These are phyloP conservation scores for Cornus kousa DNA, from an alignment of 148 eudicot genomes.

Conservation along the genomic window DNA sequence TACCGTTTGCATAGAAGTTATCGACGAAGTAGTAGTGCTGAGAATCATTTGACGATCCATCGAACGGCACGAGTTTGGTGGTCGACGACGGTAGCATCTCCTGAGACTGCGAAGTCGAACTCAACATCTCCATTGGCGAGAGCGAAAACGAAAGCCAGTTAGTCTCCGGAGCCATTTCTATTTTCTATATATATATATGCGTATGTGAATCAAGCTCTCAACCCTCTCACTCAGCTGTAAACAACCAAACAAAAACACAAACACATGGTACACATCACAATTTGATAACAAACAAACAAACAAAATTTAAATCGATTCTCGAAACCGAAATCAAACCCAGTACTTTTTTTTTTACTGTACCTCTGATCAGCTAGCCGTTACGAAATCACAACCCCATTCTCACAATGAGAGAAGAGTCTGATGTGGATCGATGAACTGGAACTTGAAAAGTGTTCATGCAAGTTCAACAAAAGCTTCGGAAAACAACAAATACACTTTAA, in stretches of 20 bases:
- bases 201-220: no score
- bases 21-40: conserved; percentile 44
- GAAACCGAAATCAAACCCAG: neutral
- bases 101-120: conserved; percentile 26
- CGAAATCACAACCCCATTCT: no score
- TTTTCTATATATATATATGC: neutral
- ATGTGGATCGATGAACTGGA: neutral
- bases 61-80: conserved; percentile 16
- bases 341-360: neutral
- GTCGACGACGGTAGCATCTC: conserved; percentile 13
- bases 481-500: neutral
- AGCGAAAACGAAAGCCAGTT: conserved; percentile 53
- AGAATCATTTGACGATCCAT: conserved; percentile 19
- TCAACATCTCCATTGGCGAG: conserved; percentile 51
- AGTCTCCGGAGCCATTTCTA: conserved; percentile 47
- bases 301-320: neutral
- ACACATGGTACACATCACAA: neutral
- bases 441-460: neutral
- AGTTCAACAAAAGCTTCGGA: neutral
- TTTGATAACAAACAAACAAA: neutral
- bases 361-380: no score
- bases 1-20: conserved; percentile 56
- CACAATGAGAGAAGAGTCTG: no score
- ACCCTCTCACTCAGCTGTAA: no score
- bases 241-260: neutral